A percentile compares a stretch with the other conserved stretches of the same genome.
Conservation (phyloP, 2,329 filamentous ascomycete genomes). For the Fusarium oligoseptatum region DNA sequence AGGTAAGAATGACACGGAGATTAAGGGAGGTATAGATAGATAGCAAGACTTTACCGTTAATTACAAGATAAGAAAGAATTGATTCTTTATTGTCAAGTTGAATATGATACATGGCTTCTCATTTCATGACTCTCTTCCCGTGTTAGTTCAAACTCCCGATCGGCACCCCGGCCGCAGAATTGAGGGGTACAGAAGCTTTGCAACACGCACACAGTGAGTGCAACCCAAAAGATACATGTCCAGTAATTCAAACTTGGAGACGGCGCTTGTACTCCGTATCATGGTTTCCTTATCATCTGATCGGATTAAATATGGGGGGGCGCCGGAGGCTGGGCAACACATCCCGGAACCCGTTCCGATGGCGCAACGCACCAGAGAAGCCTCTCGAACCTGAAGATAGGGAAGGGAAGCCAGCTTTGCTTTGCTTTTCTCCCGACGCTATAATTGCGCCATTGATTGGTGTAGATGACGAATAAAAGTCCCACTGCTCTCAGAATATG, state of each 20-base stretch:
- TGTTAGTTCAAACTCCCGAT: neutral
- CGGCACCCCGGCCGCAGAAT: neutral
- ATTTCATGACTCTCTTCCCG: neutral
- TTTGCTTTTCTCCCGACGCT: no score
- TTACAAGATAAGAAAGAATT: neutral
- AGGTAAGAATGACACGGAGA: neutral
- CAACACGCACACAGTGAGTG: slow-evolving; percentile 6
- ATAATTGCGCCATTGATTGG: neutral
- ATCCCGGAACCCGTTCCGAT: slow-evolving; percentile 26
- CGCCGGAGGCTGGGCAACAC: slow-evolving; percentile 12
- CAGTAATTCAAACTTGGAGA: neutral
- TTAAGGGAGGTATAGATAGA: neutral
- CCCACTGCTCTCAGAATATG: neutral
- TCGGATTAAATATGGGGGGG: slow-evolving; percentile 20
- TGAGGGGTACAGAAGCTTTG: slow-evolving; percentile 16
- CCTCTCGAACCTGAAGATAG: neutral
- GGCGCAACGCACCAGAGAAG: neutral
- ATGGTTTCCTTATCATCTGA: slow-evolving; percentile 32
- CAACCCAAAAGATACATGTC: slow-evolving; percentile 2
- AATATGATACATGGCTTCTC: neutral
- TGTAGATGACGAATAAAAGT: neutral
- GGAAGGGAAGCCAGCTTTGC: no score
- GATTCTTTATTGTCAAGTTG: neutral
- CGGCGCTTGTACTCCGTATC: neutral
- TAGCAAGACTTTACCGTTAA: neutral